Base-by-base conservation (phyloP, 345 rosid genomes). In the Salix dunnii region DNA sequence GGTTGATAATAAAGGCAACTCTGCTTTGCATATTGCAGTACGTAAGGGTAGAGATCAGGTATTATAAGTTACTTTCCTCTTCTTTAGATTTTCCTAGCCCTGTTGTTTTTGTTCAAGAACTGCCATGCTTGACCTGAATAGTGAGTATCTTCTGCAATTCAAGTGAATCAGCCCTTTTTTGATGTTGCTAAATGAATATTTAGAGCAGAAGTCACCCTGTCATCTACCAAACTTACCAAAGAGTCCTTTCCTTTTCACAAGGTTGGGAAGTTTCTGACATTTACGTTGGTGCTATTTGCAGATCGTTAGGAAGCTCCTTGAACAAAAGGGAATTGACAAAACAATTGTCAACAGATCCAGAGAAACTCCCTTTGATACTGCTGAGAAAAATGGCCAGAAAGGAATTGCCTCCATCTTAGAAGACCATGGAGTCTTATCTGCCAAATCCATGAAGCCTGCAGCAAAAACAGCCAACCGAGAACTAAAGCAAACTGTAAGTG, bases 401-500 rank as follows among this genome's bases (percentile, higher is more conserved):
- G 87, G 84, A 58, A 81, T 91, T 43, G 86, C 81, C n/a, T 43
- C 86, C 35, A 67, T 93, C 61, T 81, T 95, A 12, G 87, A 80
- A 40, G 87, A 88, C 71, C 79, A 85, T 0, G 89, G 92, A 42
- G 82, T 91, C 60, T 88, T 74, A 48, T 80, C 87, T 33, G 92
- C 91, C 4, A 96, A 84, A 80, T 83, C 85, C 71, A 76, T 93
- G 73, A 90, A 88, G 71, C 84, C 85, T 38, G 74, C 82, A 28
- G 38, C 79, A 60, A 82, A 71, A 25, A 72, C 81, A 27, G 93
- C 88, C 72, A 58, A 58, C 28, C 86, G 88, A 55, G 92, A 88
- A 62, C 79, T 96, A 36, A 93, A 93, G 78, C 96, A 91, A 85
- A 88, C 97, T 0, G 99, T 93, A 3, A 96, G 96, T 48, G 98